These are phyloP conservation scores for Penicillium concentricum DNA, from an alignment of 2,329 filamentous ascomycete genomes.

Conservation along the genomic window DNA sequence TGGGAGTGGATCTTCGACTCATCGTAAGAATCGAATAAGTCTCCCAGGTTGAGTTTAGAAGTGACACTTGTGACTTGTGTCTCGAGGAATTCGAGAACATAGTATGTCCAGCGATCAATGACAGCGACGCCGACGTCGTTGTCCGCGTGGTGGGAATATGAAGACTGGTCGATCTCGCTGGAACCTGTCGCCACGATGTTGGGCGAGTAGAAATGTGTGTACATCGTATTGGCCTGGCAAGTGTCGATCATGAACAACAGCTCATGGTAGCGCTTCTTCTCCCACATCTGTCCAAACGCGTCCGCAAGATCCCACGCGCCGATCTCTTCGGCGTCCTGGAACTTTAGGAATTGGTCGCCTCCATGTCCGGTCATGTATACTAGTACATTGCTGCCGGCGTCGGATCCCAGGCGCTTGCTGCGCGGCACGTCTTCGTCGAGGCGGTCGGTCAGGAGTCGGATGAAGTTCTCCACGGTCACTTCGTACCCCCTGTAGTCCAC, in stretches of 20 bases:
- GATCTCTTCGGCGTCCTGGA: slow-evolving; percentile 97
- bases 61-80: slow-evolving; percentile 80
- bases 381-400: slow-evolving; percentile 92
- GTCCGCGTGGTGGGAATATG: slow-evolving; percentile 96
- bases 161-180: slow-evolving; percentile 91
- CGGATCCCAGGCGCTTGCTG: slow-evolving; percentile 89
- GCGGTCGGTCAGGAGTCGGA: slow-evolving; percentile 88
- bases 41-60: slow-evolving; percentile 85
- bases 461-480: slow-evolving; percentile 98
- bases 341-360: slow-evolving; percentile 96
- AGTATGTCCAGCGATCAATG: slow-evolving; percentile 98
- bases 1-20: slow-evolving; percentile 91
- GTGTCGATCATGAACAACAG: slow-evolving; percentile 99
- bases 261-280: slow-evolving; percentile 99
- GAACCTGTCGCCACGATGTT: slow-evolving; percentile 99
- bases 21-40: slow-evolving; percentile 95
- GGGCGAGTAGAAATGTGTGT: slow-evolving; percentile 94
- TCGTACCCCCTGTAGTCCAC: slow-evolving; percentile 98
- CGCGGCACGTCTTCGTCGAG: slow-evolving; percentile 92
- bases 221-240: slow-evolving; percentile 99
- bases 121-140: slow-evolving; percentile 97
- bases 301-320: slow-evolving; percentile 94
- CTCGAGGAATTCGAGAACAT: slow-evolving; percentile 95
- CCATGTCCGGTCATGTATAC: slow-evolving; percentile 99
- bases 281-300: slow-evolving; percentile 99